Percentiles rank a stretch among this genome's conserved stretches.
Conservation (phyloP, 306 rosid species). For the Comarum palustre region DNA sequence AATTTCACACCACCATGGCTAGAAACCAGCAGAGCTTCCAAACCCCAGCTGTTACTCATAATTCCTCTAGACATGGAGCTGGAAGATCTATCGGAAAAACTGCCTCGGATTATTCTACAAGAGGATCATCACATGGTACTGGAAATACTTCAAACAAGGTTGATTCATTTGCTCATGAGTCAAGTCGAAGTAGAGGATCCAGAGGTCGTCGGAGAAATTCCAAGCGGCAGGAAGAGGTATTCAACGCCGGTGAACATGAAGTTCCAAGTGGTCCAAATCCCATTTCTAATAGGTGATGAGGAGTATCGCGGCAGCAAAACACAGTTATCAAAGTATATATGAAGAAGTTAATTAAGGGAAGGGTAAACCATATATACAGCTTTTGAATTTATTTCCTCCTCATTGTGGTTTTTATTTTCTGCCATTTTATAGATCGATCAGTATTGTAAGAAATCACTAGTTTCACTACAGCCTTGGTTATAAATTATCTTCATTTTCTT, state of each 20-base stretch:
- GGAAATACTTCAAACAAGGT: slow-evolving; percentile 23
- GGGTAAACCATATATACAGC: not conserved
- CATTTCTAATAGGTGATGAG: slow-evolving; percentile 81
- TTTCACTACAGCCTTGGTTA: not conserved
- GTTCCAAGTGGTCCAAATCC: slow-evolving; percentile 96
- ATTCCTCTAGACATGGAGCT: slow-evolving; percentile 18
- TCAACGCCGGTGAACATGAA: slow-evolving; percentile 61
- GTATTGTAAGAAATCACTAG: slow-evolving; percentile 10
- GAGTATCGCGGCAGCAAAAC: not conserved
- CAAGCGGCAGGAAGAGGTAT: slow-evolving; percentile 45
- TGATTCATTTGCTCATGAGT: slow-evolving; percentile 3
- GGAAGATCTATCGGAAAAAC: slow-evolving; percentile 21
- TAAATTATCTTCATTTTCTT: not conserved
- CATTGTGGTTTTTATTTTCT: slow-evolving; percentile 12
- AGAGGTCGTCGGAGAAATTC: slow-evolving; percentile 23
- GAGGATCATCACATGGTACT: slow-evolving; percentile 19
- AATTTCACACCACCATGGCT: slow-evolving; percentile 38
- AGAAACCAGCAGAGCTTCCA: slow-evolving; percentile 8
- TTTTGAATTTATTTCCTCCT: not conserved
- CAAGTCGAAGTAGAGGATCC: slow-evolving; percentile 20
- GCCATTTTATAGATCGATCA: slow-evolving; percentile 3
- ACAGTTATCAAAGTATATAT: slow-evolving; percentile 16
- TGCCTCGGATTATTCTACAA: slow-evolving; percentile 22
- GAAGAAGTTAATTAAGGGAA: slow-evolving; percentile 5
- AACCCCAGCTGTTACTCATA: not conserved